These are phyloP conservation scores for Gossypioides kirkii DNA, from an alignment of 345 rosid species.

Conservation along the genomic window DNA sequence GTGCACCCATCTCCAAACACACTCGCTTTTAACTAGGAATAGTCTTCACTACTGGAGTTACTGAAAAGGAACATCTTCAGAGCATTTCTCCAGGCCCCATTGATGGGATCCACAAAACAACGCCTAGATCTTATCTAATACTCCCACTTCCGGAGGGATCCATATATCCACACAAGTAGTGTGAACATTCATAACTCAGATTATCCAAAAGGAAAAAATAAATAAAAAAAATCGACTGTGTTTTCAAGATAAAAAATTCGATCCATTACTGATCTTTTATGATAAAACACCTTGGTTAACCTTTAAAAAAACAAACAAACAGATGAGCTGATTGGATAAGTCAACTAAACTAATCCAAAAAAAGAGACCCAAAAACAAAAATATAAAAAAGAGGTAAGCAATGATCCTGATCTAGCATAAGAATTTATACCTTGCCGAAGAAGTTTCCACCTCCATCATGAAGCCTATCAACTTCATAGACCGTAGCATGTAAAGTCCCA, in stretches of 20 bases:
- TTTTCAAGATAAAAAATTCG: not conserved
- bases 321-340: not conserved
- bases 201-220: not conserved
- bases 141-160: not conserved
- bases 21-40: not conserved
- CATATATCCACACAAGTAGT: not conserved
- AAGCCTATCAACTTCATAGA: constrained; percentile 80
- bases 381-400: not conserved
- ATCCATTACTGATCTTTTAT: too few species aligned
- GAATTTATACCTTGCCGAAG: constrained; percentile 54
- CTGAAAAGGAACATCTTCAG: not conserved
- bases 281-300: not conserved
- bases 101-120: not conserved
- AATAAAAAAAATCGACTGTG: not conserved
- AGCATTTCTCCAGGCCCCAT: not conserved
- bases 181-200: not conserved
- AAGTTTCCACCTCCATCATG: constrained; percentile 45
- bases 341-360: not conserved
- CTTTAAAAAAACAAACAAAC: not conserved
- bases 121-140: not conserved
- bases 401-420: constrained; percentile 5
- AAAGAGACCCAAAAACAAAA: not conserved
- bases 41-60: not conserved
- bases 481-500: constrained; percentile 82
- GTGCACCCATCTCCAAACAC: constrained; percentile 1